Percentiles rank a stretch among this genome's conserved stretches.
These are phyloP conservation scores for Chalciporus sphaerocephalus DNA, from an alignment of 768 basidiomycete genomes.

Conservation along the genomic window DNA sequence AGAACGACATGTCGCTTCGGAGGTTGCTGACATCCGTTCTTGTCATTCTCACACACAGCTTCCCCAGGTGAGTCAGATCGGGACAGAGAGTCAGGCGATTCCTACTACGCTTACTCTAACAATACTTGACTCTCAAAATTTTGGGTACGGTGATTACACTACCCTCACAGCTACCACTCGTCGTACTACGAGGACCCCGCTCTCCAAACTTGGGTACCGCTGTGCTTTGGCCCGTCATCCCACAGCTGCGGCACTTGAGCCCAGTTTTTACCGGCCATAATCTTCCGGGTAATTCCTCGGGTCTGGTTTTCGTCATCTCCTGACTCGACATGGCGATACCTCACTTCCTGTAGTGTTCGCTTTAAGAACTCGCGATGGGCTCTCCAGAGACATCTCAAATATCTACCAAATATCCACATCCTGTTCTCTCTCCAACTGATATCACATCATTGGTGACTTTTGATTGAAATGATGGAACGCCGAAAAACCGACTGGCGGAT, in stretches of 20 bases:
- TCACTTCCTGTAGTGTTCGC: constrained; percentile 22
- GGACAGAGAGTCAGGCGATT: constrained; percentile 27
- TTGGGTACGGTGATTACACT: constrained; percentile 16
- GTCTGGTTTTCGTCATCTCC: constrained; percentile 15
- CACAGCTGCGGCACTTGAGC: constrained; percentile 20
- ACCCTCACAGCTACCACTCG: constrained; percentile 15
- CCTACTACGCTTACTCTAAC: constrained; percentile 10
- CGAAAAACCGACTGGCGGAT: constrained; percentile 25
- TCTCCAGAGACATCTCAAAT: constrained; percentile 7
- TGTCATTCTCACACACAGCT: constrained; percentile 30
- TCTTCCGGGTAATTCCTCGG: constrained; percentile 3
- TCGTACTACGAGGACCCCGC: constrained; percentile 5
- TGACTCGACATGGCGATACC: constrained; percentile 24
- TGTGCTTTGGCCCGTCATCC: constrained; percentile 3
- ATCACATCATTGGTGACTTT: neutral
- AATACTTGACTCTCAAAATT: constrained; percentile 18
- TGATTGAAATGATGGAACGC: constrained; percentile 12
- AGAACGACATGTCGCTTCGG: constrained; percentile 6
- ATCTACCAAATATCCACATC: constrained; percentile 8
- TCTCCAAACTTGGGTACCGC: constrained; percentile 17
- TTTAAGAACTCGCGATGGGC: constrained; percentile 21
- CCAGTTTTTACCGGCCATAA: constrained; percentile 6
- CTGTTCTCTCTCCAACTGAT: neutral
- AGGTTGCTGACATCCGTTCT: constrained; percentile 7
- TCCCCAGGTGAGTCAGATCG: constrained; percentile 28